These are phyloP conservation scores for Camelina neglecta DNA, from an alignment of 345 rosid species.

Conservation along the genomic window DNA sequence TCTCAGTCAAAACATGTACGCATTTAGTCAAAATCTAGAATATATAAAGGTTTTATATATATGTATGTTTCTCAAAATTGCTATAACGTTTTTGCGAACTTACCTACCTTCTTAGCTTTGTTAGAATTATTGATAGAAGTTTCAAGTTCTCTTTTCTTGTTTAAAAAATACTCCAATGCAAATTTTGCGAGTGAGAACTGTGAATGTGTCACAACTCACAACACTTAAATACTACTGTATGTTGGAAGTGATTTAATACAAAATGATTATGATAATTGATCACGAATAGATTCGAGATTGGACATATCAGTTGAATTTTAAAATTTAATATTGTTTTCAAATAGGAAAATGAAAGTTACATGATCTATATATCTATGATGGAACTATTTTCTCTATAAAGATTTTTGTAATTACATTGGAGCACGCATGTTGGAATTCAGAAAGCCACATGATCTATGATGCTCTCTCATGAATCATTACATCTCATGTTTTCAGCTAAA, in stretches of 20 bases:
- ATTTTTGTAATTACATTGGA: conserved; percentile 30
- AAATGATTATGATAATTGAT: conserved; percentile 14
- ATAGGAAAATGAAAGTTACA: conserved; percentile 24
- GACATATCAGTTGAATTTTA: conserved; percentile 40
- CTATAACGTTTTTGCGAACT: not conserved
- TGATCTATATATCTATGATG: too few species aligned
- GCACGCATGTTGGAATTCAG: conserved; percentile 15
- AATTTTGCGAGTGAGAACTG: not conserved
- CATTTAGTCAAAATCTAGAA: conserved; percentile 16
- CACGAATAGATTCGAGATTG: conserved; percentile 28
- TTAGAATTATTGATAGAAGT: conserved; percentile 8
- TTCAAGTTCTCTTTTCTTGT: not conserved
- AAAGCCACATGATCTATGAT: conserved; percentile 36
- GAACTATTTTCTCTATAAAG: too few species aligned
- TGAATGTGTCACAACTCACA: not conserved
- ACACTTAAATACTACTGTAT: not conserved
- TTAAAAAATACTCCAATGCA: not conserved
- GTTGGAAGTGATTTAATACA: conserved; percentile 24
- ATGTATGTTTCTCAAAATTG: not conserved
- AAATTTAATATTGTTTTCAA: not conserved
- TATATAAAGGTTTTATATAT: not conserved
- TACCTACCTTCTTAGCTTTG: not conserved
- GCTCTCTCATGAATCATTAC: conserved; percentile 18
- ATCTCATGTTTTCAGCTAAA: conserved; percentile 10
- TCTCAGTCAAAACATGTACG: conserved; percentile 5